Evolutionary conservation across 768 basidiomycete genomes (phyloP).

Genomic region (Tulasnella sp.): DNA sequence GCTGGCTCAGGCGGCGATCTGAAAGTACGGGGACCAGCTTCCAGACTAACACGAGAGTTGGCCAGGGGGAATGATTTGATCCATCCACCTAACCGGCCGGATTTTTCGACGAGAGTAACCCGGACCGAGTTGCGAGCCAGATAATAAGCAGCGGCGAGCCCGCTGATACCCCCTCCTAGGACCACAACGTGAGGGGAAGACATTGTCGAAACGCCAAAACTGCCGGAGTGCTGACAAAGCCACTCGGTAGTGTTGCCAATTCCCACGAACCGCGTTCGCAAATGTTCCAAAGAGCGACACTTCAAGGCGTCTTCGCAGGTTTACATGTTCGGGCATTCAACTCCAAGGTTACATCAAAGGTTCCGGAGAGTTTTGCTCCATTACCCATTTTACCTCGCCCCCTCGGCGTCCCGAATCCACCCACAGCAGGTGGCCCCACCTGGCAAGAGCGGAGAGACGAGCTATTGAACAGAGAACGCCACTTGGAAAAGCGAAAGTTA

Average conservation of each 20-base stretch:
- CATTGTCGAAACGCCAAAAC: background rate
- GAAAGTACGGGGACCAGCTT: conserved; percentile 79
- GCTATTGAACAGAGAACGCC: conserved; percentile 55
- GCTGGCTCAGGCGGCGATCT: conserved; percentile 25
- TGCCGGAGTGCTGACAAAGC: background rate
- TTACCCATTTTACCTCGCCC: conserved; percentile 34
- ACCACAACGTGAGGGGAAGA: conserved; percentile 35
- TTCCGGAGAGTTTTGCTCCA: background rate
- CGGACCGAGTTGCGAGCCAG: conserved; percentile 37
- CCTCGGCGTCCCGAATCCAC: conserved; percentile 60
- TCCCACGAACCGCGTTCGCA: too few relatives aligned
- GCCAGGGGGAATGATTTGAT: conserved; percentile 28
- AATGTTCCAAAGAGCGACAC: too few relatives aligned
- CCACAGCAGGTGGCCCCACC: conserved; percentile 45
- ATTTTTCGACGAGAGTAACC: conserved; percentile 60
- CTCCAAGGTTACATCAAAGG: too few relatives aligned
- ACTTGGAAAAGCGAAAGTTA: conserved; percentile 48
- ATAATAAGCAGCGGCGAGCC: conserved; percentile 70
- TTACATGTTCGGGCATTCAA: too few relatives aligned
- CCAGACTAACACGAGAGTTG: conserved; percentile 42
- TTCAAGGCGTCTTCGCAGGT: too few relatives aligned
- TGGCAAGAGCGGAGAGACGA: conserved; percentile 54
- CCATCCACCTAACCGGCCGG: conserved; percentile 73
- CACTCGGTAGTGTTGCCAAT: background rate
- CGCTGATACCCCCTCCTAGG: conserved; percentile 71